Base-by-base conservation (phyloP, 257 asterid species). In the Lavandula angustifolia region DNA sequence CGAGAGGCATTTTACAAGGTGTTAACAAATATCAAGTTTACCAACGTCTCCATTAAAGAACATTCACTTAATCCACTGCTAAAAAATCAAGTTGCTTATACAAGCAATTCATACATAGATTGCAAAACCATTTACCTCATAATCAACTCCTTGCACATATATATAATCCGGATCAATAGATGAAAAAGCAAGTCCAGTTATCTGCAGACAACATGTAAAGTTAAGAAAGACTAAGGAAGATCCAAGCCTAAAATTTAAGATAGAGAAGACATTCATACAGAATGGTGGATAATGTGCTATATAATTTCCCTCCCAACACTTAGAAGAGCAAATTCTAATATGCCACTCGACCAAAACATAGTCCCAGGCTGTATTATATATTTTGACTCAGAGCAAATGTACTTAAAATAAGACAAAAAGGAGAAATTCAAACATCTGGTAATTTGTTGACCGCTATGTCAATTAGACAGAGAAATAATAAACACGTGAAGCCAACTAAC, bases 91-190 rank as follows among this genome's bases (percentile, higher is more conserved):
- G n/a, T n/a, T n/a, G n/a, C n/a, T n/a, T n/a, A n/a, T n/a, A n/a
- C n/a, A n/a, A n/a, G n/a, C n/a, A n/a, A n/a, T n/a, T n/a, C n/a
- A n/a, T n/a, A n/a, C n/a, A n/a, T n/a, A 16, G 40, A 32, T 46
- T 3, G 3, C 6, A 60, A 54, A 71, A 59, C 52, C 38, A 56
- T 66, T 70, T 62, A 89, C 98, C 99, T 92, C 99, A 42, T 89
- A 87, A 64, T 89, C 96, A 68, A 89, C 87, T 69, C 97, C 99
- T 85, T 92, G 97, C 43, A 85, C 89, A 56, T 82, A 89, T 58
- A 89, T 78, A 69, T 85, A 85, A 67, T 76, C 76, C 13, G 95
- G 87, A 78, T 89, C 89, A 49, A 84, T 69, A 10, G 96, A 87
- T 22, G 96, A 89, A 75, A 92, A 92, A 18, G 76, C 54, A 71